Conservation (phyloP, 306 rosid genomes). For the Gynostemma pentaphyllum region DNA sequence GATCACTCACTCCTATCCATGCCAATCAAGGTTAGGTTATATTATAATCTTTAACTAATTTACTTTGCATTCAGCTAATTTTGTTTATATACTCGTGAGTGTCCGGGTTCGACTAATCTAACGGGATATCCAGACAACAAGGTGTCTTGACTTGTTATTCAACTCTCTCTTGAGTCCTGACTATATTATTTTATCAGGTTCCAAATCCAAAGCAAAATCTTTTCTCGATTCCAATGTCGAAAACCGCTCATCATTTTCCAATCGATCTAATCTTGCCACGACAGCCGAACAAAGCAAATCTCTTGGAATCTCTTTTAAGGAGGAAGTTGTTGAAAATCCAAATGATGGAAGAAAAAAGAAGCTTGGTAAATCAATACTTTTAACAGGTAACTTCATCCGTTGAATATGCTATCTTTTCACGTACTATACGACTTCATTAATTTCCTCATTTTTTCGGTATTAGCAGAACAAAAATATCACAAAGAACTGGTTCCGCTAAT, state of each 20-base stretch:
- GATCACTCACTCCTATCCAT: slow-evolving; percentile 44
- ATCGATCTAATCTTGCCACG: slow-evolving; percentile 18
- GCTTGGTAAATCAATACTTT: slow-evolving; percentile 40
- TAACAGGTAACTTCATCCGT: not conserved
- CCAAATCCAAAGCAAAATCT: slow-evolving; percentile 25
- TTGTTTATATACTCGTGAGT: no score
- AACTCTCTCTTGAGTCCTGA: slow-evolving; percentile 44
- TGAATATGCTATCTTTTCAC: not conserved
- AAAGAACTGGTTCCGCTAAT: slow-evolving; percentile 43
- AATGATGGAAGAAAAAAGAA: slow-evolving; percentile 55
- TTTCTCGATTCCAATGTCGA: slow-evolving; percentile 25
- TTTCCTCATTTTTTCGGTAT: not conserved
- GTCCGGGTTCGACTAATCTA: no score
- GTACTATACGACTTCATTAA: not conserved
- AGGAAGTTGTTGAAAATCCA: slow-evolving; percentile 30
- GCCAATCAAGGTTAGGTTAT: slow-evolving; percentile 20
- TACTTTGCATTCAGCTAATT: not conserved
- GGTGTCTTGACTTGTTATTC: no score
- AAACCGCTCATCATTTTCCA: slow-evolving; percentile 19
- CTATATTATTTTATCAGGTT: slow-evolving; percentile 14
- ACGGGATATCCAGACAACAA: no score
- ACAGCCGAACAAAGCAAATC: slow-evolving; percentile 33
- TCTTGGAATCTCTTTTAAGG: slow-evolving; percentile 23
- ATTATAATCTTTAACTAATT: slow-evolving; percentile 3
- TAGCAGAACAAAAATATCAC: slow-evolving; percentile 70